Evolutionary conservation across 176 grass and related monocot species (phyloP).

Genomic region (Ensete ventricosum): DNA sequence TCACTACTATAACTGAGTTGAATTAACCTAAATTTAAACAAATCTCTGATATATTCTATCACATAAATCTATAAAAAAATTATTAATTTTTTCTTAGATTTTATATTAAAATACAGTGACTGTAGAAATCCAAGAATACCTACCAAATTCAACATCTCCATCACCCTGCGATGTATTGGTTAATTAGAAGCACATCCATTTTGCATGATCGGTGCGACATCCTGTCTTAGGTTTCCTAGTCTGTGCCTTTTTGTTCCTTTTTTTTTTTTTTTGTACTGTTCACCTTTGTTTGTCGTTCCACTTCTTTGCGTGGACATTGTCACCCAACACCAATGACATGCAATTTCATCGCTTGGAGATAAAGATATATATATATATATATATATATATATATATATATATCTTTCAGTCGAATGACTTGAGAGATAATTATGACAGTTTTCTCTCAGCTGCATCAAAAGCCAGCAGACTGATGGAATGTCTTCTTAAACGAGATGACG

Average conservation of each 20-base stretch:
- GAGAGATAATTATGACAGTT: constrained; percentile 6
- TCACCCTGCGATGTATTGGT: no score
- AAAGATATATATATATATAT: background rate
- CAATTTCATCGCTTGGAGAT: background rate
- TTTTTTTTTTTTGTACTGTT: background rate
- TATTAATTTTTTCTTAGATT: no score
- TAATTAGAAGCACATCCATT: no score
- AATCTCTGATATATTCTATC: no score
- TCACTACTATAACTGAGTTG: no score
- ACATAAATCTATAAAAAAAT: no score
- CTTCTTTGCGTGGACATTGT: background rate
- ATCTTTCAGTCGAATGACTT: background rate
- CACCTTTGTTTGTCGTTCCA: background rate
- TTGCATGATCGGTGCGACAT: no score
- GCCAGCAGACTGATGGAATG: constrained; percentile 20
- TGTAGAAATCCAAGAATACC: no score
- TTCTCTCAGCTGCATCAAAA: background rate
- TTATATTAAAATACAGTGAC: no score
- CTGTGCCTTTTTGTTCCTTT: background rate
- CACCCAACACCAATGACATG: background rate
- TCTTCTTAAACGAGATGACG: constrained; percentile 19
- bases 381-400: background rate
- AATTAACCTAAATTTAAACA: no score
- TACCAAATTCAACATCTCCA: no score
- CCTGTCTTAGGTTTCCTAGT: no score